These are phyloP conservation scores for Biscogniauxia mediterranea DNA, from an alignment of 2,329 filamentous ascomycete species.

Conservation along the genomic window DNA sequence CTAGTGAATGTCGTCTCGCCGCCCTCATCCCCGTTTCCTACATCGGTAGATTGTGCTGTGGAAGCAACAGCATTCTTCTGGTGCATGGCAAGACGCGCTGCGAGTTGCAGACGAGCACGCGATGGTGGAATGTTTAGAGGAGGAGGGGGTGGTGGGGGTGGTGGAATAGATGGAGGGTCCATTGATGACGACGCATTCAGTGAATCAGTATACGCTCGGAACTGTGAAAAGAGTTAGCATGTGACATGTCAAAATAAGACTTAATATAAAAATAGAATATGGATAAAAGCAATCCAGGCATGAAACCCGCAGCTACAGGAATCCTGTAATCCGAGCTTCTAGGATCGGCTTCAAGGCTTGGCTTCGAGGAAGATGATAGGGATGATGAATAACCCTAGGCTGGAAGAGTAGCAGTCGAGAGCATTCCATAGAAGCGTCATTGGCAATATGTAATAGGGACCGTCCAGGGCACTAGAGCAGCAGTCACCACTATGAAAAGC, in stretches of 20 bases:
- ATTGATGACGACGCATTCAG: conserved; percentile 49
- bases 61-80: conserved; percentile 58
- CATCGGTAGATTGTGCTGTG: conserved; percentile 37
- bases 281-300: not conserved
- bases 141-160: conserved; percentile 66
- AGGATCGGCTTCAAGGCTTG: not conserved
- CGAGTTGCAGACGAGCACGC: conserved; percentile 83
- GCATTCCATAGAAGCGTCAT: not conserved
- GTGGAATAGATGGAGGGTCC: conserved; percentile 57
- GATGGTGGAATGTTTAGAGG: conserved; percentile 85
- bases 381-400: not conserved
- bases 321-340: not conserved
- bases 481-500: not conserved
- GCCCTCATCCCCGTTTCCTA: conserved; percentile 41
- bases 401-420: not conserved
- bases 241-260: not conserved
- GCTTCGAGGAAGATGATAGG: not conserved
- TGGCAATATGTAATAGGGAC: not conserved
- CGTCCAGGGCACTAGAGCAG: not conserved
- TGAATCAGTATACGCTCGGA: conserved; percentile 58
- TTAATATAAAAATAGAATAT: not conserved
- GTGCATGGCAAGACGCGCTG: conserved; percentile 77
- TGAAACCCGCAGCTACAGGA: not conserved
- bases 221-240: conserved; percentile 39
- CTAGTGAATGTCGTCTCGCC: conserved; percentile 27